A percentile compares a stretch with the other conserved stretches of the same genome.
phyloP scores from a whole-genome alignment of 169 alveolate genomes.

The Sarcocystis neurona region DNA sequence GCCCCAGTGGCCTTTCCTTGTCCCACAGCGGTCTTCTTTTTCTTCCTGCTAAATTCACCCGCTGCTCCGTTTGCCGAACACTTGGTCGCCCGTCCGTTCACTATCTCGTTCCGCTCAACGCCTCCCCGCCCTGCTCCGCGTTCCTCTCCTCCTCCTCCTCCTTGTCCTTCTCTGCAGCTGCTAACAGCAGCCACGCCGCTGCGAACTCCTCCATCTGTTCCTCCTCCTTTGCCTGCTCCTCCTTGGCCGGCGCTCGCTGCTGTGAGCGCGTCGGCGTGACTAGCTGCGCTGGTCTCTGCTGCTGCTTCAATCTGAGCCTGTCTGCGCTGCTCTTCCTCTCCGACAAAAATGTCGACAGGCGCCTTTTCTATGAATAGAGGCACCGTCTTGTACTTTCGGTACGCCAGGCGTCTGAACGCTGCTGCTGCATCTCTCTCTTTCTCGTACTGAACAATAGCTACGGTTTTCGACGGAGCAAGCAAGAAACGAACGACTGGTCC shows the following conservation, averaged over 20 bases:
- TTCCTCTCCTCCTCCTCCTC: background rate
- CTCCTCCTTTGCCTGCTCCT: background rate
- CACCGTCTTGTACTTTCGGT: constrained; percentile 78
- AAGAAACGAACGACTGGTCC: constrained; percentile 83
- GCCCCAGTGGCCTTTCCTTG: background rate
- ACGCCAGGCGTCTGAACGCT: constrained; percentile 88
- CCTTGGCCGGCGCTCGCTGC: background rate
- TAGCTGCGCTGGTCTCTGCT: constrained; percentile 33
- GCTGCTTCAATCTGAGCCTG: constrained; percentile 5
- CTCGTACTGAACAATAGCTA: constrained; percentile 88
- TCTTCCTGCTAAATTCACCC: too few species aligned
- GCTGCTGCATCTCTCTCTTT: constrained; percentile 79
- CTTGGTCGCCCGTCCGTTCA: too few species aligned
- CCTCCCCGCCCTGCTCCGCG: background rate
- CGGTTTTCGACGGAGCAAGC: constrained; percentile 87
- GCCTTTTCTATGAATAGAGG: constrained; percentile 94
- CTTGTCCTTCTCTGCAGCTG: background rate
- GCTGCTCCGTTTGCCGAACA: too few species aligned
- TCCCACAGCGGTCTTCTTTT: too few species aligned
- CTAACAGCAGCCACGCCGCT: background rate
- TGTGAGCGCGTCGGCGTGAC: background rate
- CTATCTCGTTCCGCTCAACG: too few species aligned
- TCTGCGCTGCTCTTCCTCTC: background rate
- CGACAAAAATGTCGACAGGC: constrained; percentile 75
- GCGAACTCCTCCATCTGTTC: background rate